Conservation (phyloP, 768 basidiomycete genomes). For the Lactarius hengduanensis region DNA sequence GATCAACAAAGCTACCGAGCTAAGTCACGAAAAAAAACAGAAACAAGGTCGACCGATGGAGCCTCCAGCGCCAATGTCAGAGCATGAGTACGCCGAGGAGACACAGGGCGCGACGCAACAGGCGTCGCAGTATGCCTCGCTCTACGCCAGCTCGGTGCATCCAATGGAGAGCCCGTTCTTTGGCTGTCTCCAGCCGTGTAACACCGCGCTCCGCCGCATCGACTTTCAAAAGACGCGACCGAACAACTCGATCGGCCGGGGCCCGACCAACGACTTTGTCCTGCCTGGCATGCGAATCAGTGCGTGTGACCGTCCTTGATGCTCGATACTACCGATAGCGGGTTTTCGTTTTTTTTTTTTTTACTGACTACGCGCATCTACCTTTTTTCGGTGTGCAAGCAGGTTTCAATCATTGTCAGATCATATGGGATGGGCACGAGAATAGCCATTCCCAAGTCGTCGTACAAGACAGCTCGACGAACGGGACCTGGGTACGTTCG, state of each 20-base stretch:
- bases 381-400: conserved; percentile 29
- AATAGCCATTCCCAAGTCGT: conserved; percentile 42
- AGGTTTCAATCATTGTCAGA: conserved; percentile 56
- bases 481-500: conserved; percentile 65
- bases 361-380: not conserved
- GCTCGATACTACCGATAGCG: not conserved
- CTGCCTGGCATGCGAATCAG: conserved; percentile 74
- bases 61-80: not conserved
- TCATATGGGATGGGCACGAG: conserved; percentile 59
- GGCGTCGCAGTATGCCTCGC: conserved; percentile 16
- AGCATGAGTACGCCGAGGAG: conserved; percentile 17
- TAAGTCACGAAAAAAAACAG: not conserved
- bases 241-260: conserved; percentile 20
- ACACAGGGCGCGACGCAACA: conserved; percentile 27
- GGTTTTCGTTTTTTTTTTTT: conserved; percentile 2
- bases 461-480: conserved; percentile 61
- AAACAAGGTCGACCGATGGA: conserved; percentile 1
- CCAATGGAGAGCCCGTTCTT: conserved; percentile 24
- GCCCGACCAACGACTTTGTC: conserved; percentile 45
- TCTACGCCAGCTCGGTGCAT: not conserved
- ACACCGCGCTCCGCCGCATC: conserved; percentile 15
- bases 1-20: not conserved
- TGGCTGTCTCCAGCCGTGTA: conserved; percentile 22
- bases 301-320: conserved; percentile 38
- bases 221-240: conserved; percentile 24